A percentile compares a stretch with the other conserved stretches of the same genome.
phyloP scores from a whole-genome alignment of 2,329 filamentous ascomycete species.

The Thielaviopsis musarum region DNA sequence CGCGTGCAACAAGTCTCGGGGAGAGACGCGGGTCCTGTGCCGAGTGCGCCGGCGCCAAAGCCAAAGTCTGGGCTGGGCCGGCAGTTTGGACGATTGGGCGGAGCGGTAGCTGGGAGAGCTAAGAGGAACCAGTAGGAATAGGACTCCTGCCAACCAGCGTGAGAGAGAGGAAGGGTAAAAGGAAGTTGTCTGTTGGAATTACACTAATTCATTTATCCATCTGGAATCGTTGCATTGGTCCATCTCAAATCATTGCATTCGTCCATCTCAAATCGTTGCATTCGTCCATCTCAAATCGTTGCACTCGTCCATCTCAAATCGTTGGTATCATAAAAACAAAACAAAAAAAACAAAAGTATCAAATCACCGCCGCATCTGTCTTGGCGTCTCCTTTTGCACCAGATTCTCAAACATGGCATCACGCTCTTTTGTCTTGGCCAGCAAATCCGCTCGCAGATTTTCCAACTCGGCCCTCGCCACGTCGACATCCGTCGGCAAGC shows the following conservation, averaged over 20 bases:
- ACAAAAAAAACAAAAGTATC: neutral
- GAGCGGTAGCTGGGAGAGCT: conserved; percentile 49
- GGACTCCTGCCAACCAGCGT: neutral
- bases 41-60: conserved; percentile 34
- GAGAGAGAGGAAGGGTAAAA: neutral
- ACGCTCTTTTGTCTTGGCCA: conserved; percentile 40
- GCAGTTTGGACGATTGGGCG: conserved; percentile 52
- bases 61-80: conserved; percentile 43
- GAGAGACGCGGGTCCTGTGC: conserved; percentile 29
- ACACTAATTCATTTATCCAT: neutral
- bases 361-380: conserved; percentile 1
- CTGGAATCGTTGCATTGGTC: neutral
- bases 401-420: conserved; percentile 62
- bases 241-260: neutral
- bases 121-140: conserved; percentile 27
- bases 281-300: neutral
- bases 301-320: neutral
- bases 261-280: neutral
- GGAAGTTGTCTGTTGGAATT: neutral
- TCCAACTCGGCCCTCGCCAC: conserved; percentile 56
- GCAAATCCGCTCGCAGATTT: conserved; percentile 45
- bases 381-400: conserved; percentile 34
- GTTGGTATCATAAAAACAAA: neutral
- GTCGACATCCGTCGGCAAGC: conserved; percentile 53
- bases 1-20: conserved; percentile 27